Evolutionary conservation across 306 rosid species (phyloP).

Genomic region (Quillaja saponaria): DNA sequence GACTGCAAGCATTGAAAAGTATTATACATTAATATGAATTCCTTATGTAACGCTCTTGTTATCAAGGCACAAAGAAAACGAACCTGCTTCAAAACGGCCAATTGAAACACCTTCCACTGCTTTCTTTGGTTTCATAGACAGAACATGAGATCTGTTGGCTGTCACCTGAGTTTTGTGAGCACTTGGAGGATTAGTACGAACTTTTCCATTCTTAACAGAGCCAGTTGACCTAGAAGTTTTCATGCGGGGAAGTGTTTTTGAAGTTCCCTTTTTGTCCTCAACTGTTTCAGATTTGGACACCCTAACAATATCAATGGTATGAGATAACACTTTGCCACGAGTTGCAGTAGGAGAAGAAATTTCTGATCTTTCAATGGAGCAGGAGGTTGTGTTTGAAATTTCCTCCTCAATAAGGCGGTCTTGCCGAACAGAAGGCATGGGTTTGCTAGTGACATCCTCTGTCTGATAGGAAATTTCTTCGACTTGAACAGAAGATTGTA

Average conservation of each 20-base stretch:
- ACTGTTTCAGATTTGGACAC: slow-evolving; percentile 50
- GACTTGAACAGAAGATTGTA: slow-evolving; percentile 42
- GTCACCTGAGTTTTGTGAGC: slow-evolving; percentile 45
- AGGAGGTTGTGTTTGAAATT: slow-evolving; percentile 44
- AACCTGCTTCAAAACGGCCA: slow-evolving; percentile 90
- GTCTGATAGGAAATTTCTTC: slow-evolving; percentile 51
- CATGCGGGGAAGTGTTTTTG: slow-evolving; percentile 44
- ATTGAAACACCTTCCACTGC: slow-evolving; percentile 63
- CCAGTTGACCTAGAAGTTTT: slow-evolving; percentile 48
- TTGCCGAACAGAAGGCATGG: slow-evolving; percentile 39
- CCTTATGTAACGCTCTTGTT: slow-evolving; percentile 19
- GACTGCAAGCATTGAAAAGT: slow-evolving; percentile 59
- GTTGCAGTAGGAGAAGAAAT: slow-evolving; percentile 28
- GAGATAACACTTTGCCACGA: slow-evolving; percentile 38
- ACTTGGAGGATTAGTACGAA: slow-evolving; percentile 40
- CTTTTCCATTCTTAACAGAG: slow-evolving; percentile 65
- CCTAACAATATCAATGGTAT: slow-evolving; percentile 40
- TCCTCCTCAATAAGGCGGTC: slow-evolving; percentile 42
- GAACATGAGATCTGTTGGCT: slow-evolving; percentile 47
- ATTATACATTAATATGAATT: slow-evolving; percentile 34
- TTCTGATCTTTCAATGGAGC: slow-evolving; percentile 36
- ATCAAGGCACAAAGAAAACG: slow-evolving; percentile 29
- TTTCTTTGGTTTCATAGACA: slow-evolving; percentile 61
- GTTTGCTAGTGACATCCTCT: slow-evolving; percentile 51
- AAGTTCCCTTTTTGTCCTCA: slow-evolving; percentile 47